A percentile compares a stretch with the other conserved stretches of the same genome.
phyloP scores from a whole-genome alignment of 169 alveolate genomes.

The Eimeria necatrix region DNA sequence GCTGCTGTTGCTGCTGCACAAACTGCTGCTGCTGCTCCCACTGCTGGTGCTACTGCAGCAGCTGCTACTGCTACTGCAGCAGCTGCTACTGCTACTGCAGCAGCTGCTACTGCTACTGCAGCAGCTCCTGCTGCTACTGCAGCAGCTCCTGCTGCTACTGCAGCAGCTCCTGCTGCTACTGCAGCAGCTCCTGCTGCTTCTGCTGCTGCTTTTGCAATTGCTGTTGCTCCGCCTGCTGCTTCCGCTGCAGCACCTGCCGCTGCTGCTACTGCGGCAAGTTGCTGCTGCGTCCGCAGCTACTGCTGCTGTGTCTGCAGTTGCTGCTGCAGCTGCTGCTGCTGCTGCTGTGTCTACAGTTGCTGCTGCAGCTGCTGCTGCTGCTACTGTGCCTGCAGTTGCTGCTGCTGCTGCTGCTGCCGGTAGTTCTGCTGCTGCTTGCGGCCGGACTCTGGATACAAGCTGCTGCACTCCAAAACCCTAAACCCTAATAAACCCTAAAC shows the following conservation, averaged over 20 bases:
- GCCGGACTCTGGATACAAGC: too few species aligned
- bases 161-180: background rate
- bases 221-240: background rate
- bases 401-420: too few species aligned
- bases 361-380: background rate
- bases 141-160: background rate
- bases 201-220: background rate
- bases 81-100: background rate
- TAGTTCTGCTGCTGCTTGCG: background rate
- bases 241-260: background rate
- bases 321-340: background rate
- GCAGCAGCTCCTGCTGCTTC: background rate
- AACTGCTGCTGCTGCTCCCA: background rate
- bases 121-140: background rate
- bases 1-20: conserved; percentile 1
- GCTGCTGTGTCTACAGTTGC: background rate
- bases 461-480: too few species aligned
- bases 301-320: background rate
- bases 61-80: background rate
- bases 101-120: background rate
- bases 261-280: background rate
- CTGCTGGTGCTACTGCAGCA: background rate
- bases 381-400: too few species aligned
- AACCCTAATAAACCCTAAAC: too few species aligned
- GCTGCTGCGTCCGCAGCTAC: conserved; percentile 2